These are phyloP conservation scores for Boletus semigastroideus DNA, from an alignment of 1,284 basidiomycete genomes.

Conservation along the genomic window DNA sequence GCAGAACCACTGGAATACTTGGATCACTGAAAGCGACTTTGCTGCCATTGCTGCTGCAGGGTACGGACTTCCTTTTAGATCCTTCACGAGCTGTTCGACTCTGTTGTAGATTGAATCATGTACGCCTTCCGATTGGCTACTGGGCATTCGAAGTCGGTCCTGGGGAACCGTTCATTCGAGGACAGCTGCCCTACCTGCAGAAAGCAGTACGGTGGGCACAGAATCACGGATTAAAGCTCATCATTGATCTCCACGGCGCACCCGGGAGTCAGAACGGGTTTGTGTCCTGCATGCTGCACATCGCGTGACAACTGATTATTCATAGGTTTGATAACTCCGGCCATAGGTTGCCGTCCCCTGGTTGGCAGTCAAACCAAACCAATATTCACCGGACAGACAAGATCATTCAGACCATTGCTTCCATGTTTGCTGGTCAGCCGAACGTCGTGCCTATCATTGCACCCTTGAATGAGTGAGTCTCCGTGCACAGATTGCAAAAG, in stretches of 20 bases:
- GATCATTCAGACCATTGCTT: constrained; percentile 65
- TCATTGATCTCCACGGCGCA: constrained; percentile 82
- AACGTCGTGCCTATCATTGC: constrained; percentile 72
- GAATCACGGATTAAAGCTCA: constrained; percentile 75
- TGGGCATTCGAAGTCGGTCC: constrained; percentile 86
- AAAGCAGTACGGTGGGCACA: constrained; percentile 80
- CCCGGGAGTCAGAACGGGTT: constrained; percentile 85
- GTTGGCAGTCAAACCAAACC: constrained; percentile 68
- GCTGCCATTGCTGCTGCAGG: constrained; percentile 70
- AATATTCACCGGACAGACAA: constrained; percentile 72
- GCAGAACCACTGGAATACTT: constrained; percentile 76
- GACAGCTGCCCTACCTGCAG: constrained; percentile 71
- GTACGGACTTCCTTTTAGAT: constrained; percentile 36
- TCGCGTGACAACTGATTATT: constrained; percentile 1
- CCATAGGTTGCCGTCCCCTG: constrained; percentile 58
- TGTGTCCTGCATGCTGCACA: constrained; percentile 16
- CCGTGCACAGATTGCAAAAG: not conserved
- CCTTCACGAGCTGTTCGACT: not conserved
- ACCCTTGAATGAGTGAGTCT: constrained; percentile 71
- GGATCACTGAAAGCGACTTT: constrained; percentile 80
- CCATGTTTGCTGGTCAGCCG: constrained; percentile 55
- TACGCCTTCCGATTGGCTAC: constrained; percentile 86
- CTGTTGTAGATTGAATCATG: constrained; percentile 68
- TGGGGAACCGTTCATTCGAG: constrained; percentile 85
- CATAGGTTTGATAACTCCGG: constrained; percentile 87